A percentile compares a stretch with the other conserved stretches of the same genome.
Conservation (phyloP, 1,139 yeast species). For the Hemisphaericaspora lyxosophila region DNA sequence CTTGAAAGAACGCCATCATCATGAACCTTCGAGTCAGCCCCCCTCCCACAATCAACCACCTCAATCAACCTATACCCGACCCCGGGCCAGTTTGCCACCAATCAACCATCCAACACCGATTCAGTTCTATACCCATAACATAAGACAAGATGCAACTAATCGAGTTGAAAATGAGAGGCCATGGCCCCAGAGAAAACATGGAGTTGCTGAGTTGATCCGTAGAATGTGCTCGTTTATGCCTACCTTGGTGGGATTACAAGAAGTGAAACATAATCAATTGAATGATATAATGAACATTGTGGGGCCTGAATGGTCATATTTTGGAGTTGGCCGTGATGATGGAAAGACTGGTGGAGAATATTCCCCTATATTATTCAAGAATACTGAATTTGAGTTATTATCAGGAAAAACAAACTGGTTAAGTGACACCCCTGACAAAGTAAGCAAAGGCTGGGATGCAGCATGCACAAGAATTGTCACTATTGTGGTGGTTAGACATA, state of each 20-base stretch:
- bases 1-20: no score
- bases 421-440: constrained; percentile 36
- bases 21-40: no score
- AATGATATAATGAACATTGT: constrained; percentile 25
- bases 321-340: constrained; percentile 49
- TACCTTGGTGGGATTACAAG: constrained; percentile 32
- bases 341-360: constrained; percentile 44
- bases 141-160: constrained; percentile 22
- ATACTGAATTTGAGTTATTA: constrained; percentile 27
- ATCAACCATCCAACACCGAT: constrained; percentile 10
- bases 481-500: constrained; percentile 24
- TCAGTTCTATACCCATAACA: constrained; percentile 27
- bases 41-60: background rate
- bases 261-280: constrained; percentile 30
- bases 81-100: background rate
- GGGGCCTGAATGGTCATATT: constrained; percentile 33
- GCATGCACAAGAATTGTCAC: constrained; percentile 42
- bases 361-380: constrained; percentile 41
- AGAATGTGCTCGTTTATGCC: constrained; percentile 17
- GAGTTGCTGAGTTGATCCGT: constrained; percentile 24
- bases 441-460: constrained; percentile 44
- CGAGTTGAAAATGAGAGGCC: constrained; percentile 25
- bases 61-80: background rate
- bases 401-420: constrained; percentile 42
- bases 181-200: constrained; percentile 20